Evolutionary conservation across 2,329 filamentous ascomycete species (phyloP).

Genomic region (Blastomyces silverae): DNA sequence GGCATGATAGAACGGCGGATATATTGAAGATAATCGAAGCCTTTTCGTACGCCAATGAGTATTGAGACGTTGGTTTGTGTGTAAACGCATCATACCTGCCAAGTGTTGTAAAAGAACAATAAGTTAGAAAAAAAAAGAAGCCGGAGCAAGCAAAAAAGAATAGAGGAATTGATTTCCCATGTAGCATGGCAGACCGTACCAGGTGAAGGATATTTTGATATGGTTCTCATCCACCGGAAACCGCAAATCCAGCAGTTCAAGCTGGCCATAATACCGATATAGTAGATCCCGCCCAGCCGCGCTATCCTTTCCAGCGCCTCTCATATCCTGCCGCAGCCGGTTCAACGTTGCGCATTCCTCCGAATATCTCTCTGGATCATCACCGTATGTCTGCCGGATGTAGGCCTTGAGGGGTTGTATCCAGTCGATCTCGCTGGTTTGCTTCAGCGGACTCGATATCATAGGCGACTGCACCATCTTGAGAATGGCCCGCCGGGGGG

Average conservation of each 20-base stretch:
- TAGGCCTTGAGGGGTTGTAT: conserved; percentile 83
- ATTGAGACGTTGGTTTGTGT: conserved; percentile 93
- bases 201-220: conserved; percentile 98
- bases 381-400: conserved; percentile 88
- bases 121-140: conserved; percentile 1
- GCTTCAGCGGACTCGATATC: conserved; percentile 86
- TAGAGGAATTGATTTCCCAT: not conserved
- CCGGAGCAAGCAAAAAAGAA: not conserved
- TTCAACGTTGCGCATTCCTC: conserved; percentile 95
- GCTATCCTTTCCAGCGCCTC: conserved; percentile 93
- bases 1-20: conserved; percentile 89
- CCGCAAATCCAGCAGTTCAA: conserved; percentile 85
- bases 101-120: conserved; percentile 13
- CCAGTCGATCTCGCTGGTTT: conserved; percentile 99
- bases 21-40: conserved; percentile 99
- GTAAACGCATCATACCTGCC: conserved; percentile 98
- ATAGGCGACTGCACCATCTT: conserved; percentile 81
- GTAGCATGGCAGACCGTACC: conserved; percentile 50
- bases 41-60: conserved; percentile 95
- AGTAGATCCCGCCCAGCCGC: conserved; percentile 86
- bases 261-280: conserved; percentile 95
- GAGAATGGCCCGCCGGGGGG: conserved; percentile 22
- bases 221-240: conserved; percentile 98
- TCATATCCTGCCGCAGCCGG: conserved; percentile 93
- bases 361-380: conserved; percentile 90